phyloP scores from a whole-genome alignment of 306 rosid genomes.

The Cercis canadensis region DNA sequence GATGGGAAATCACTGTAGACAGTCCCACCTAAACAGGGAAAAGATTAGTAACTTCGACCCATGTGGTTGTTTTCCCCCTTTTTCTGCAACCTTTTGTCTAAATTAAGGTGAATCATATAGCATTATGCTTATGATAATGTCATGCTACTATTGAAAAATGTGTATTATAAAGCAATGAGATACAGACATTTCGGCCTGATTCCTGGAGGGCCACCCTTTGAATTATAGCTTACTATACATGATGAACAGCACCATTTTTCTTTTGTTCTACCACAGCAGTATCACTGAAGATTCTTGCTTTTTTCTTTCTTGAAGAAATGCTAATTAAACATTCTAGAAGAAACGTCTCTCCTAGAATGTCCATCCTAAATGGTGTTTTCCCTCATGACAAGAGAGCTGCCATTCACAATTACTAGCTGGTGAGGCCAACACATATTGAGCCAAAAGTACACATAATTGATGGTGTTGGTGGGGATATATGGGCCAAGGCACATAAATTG shows the following conservation, averaged over 20 bases:
- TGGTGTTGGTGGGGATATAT: background rate
- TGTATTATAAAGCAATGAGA: background rate
- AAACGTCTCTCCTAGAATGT: background rate
- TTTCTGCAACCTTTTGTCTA: conserved; percentile 22
- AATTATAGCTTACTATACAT: background rate
- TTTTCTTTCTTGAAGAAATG: background rate
- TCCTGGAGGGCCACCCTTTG: background rate
- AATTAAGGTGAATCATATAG: background rate
- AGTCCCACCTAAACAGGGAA: too few relatives aligned
- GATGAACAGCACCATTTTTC: conserved; percentile 11
- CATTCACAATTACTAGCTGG: background rate
- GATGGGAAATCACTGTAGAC: too few relatives aligned
- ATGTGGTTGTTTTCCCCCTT: conserved; percentile 14
- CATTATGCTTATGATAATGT: background rate
- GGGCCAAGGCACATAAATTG: conserved; percentile 28
- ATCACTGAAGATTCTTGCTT: background rate
- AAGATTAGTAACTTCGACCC: conserved; percentile 8
- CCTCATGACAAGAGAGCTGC: conserved; percentile 10
- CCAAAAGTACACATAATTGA: conserved; percentile 26
- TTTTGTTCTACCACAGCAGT: background rate
- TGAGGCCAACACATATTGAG: conserved; percentile 3
- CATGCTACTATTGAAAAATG: background rate
- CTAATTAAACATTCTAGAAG: background rate
- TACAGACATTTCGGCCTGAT: conserved; percentile 6
- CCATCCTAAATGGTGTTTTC: background rate